phyloP scores from a whole-genome alignment of 306 rosid species.

The Myrica gale region DNA sequence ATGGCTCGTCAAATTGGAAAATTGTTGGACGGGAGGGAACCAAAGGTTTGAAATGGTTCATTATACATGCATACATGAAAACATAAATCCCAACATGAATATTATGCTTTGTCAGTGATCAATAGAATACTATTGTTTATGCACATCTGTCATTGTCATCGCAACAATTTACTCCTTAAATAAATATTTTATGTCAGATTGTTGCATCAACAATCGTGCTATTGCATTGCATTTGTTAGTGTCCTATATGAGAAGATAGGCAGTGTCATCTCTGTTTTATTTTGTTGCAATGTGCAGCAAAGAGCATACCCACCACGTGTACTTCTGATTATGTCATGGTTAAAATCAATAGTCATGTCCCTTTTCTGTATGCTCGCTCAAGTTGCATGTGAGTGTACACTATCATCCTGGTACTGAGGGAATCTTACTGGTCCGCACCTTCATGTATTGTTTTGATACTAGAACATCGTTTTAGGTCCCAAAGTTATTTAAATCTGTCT shows the following conservation, averaged over 20 bases:
- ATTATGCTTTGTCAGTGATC: neutral
- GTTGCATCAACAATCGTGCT: neutral
- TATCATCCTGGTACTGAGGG: neutral
- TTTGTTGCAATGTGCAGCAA: neutral
- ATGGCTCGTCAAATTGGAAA: slow-evolving; percentile 99
- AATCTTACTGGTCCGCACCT: neutral
- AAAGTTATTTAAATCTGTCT: slow-evolving; percentile 29
- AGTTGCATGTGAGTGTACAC: neutral
- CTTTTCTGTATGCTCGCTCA: slow-evolving; percentile 5
- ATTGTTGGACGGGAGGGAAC: slow-evolving; percentile 92
- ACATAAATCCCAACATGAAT: too few species aligned
- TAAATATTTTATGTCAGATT: neutral
- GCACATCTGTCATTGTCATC: neutral
- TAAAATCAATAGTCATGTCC: neutral
- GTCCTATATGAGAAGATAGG: neutral
- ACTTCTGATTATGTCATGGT: neutral
- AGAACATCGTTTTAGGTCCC: slow-evolving; percentile 13
- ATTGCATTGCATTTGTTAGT: neutral
- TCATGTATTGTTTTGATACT: neutral
- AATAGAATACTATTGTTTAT: neutral
- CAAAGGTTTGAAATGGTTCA: slow-evolving; percentile 66
- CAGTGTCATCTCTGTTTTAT: neutral
- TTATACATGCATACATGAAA: neutral
- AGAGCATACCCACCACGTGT: neutral
- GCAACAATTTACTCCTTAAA: neutral